phyloP scores from a whole-genome alignment of 2,329 filamentous ascomycete species.

The Ophiocordyceps unilateralis region DNA sequence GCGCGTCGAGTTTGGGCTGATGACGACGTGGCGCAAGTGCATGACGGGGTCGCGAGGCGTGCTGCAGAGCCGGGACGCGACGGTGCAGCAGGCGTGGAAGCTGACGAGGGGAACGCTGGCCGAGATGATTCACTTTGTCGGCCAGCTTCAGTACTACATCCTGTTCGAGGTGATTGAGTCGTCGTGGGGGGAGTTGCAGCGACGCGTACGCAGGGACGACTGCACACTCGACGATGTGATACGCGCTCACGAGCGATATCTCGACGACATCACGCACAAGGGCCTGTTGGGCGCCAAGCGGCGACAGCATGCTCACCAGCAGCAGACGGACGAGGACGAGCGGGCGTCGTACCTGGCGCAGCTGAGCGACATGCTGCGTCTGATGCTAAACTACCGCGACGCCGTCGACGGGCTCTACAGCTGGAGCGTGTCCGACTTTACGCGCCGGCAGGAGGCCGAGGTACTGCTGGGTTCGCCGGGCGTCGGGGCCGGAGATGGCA shows the following conservation, averaged over 20 bases:
- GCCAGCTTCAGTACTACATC: slow-evolving; percentile 96
- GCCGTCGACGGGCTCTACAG: slow-evolving; percentile 87
- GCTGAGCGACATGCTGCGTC: slow-evolving; percentile 78
- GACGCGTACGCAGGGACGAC: slow-evolving; percentile 64
- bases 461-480: slow-evolving; percentile 48
- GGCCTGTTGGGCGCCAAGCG: slow-evolving; percentile 66
- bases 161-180: slow-evolving; percentile 96
- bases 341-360: slow-evolving; percentile 70
- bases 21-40: slow-evolving; percentile 81
- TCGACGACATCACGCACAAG: slow-evolving; percentile 90
- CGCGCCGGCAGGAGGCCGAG: slow-evolving; percentile 68
- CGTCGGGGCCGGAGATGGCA: slow-evolving; percentile 17
- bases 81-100: slow-evolving; percentile 72
- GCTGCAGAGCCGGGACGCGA: slow-evolving; percentile 52
- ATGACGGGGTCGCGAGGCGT: slow-evolving; percentile 94
- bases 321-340: slow-evolving; percentile 34
- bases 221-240: slow-evolving; percentile 93
- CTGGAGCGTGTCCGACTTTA: slow-evolving; percentile 90
- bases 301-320: too few relatives aligned
- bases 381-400: slow-evolving; percentile 88
- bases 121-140: slow-evolving; percentile 97
- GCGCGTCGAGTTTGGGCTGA: slow-evolving; percentile 84
- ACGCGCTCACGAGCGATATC: slow-evolving; percentile 74
- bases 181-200: slow-evolving; percentile 82
- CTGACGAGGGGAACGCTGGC: slow-evolving; percentile 72